These are phyloP conservation scores for Paramecium sonneborni DNA, from an alignment of 73 alveolate genomes.

Conservation along the genomic window DNA sequence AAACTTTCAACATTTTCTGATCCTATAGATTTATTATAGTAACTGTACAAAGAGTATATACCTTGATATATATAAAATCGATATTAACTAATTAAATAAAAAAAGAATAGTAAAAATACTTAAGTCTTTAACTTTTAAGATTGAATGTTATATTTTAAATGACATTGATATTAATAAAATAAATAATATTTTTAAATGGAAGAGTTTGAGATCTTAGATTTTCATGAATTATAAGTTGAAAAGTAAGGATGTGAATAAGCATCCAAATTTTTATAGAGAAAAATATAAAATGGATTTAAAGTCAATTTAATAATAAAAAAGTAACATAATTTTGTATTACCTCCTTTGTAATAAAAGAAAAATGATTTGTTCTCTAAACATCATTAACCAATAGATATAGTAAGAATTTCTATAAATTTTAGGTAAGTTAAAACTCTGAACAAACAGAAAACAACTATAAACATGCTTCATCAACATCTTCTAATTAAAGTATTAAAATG, in stretches of 20 bases:
- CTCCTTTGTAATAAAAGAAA: conserved; percentile 32
- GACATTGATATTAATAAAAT: background rate
- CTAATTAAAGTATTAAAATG: background rate
- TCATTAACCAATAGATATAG: background rate
- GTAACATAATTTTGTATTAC: background rate
- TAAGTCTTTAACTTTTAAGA: no score
- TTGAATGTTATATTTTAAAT: background rate
- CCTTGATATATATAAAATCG: background rate
- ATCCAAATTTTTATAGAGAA: background rate
- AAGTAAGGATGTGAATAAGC: background rate
- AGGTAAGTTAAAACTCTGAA: conserved; percentile 20
- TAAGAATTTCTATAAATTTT: background rate
- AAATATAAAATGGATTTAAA: conserved; percentile 14
- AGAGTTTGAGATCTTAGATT: conserved; percentile 48
- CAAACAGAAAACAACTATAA: background rate
- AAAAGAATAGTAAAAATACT: no score
- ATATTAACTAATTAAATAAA: background rate
- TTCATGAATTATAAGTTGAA: background rate
- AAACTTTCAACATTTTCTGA: background rate
- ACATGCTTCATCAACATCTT: conserved; percentile 32
- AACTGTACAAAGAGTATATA: background rate
- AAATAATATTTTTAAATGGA: background rate
- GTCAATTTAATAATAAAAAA: conserved; percentile 4
- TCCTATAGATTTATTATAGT: conserved; percentile 20
- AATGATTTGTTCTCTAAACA: conserved; percentile 33